These are phyloP conservation scores for Porogramme epimiltina DNA, from an alignment of 1,284 basidiomycete species.

Conservation along the genomic window DNA sequence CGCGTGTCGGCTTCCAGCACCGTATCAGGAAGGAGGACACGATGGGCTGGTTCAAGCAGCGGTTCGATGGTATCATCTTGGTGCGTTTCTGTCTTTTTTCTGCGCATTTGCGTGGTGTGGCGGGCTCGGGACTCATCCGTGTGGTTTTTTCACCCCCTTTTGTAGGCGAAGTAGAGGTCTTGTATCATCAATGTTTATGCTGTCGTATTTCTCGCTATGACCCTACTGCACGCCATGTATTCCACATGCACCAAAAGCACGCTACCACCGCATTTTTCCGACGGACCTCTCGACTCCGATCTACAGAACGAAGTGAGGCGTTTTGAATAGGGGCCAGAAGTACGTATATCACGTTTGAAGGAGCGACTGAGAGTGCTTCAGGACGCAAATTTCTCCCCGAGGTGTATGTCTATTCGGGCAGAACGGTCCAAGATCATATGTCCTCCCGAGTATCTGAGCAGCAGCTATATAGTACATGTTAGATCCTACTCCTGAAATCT, in stretches of 20 bases:
- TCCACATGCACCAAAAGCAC: conserved; percentile 28
- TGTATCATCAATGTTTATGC: conserved; percentile 25
- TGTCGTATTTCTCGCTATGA: conserved; percentile 30
- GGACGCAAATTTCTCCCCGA: too few relatives aligned
- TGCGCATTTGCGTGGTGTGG: conserved; percentile 1
- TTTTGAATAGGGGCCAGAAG: too few relatives aligned
- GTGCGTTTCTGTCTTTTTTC: conserved; percentile 44
- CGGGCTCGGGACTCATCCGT: neutral
- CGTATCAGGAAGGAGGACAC: conserved; percentile 92
- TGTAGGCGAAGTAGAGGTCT: conserved; percentile 29
- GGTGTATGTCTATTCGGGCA: too few relatives aligned
- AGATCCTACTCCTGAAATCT: too few relatives aligned
- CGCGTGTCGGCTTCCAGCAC: conserved; percentile 88
- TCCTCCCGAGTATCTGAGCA: too few relatives aligned
- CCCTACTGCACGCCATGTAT: conserved; percentile 33
- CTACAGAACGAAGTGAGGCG: too few relatives aligned
- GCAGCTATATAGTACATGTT: too few relatives aligned
- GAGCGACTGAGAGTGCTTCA: too few relatives aligned
- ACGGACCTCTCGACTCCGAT: too few relatives aligned
- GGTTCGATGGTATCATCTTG: conserved; percentile 96
- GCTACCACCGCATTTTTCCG: conserved; percentile 18
- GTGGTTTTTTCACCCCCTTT: too few relatives aligned
- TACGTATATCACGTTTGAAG: too few relatives aligned
- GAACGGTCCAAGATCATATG: too few relatives aligned
- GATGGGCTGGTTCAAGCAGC: conserved; percentile 98